Conservation (phyloP, 257 asterid genomes). For the Lavandula angustifolia region DNA sequence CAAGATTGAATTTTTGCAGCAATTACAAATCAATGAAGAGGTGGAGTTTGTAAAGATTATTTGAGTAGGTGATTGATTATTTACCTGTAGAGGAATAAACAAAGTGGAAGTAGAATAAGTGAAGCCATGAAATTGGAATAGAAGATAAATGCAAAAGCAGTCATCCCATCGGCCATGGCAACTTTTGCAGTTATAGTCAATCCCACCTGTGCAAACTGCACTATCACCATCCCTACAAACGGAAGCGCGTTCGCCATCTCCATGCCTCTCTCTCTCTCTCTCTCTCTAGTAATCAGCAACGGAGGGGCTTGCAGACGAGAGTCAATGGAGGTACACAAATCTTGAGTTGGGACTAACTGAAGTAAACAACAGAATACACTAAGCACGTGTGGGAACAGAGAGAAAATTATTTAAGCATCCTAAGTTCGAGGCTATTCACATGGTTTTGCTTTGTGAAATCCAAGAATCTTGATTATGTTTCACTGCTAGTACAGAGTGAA, state of each 20-base stretch:
- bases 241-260: slow-evolving; percentile 44
- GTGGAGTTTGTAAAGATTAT: not conserved
- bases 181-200: slow-evolving; percentile 44
- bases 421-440: slow-evolving; percentile 35
- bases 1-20: not conserved
- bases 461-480: slow-evolving; percentile 14
- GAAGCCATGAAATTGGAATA: slow-evolving; percentile 53
- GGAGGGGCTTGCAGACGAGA: not conserved
- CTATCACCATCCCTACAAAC: slow-evolving; percentile 54
- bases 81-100: slow-evolving; percentile 50
- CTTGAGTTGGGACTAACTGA: not conserved
- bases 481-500: not conserved
- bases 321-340: not conserved
- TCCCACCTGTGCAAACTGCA: slow-evolving; percentile 64
- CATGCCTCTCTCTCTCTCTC: slow-evolving; percentile 31
- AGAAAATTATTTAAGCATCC: not conserved
- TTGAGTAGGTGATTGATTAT: not conserved
- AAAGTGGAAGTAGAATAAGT: slow-evolving; percentile 49
- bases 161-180: slow-evolving; percentile 62
- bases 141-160: slow-evolving; percentile 45
- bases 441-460: slow-evolving; percentile 31
- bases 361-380: not conserved
- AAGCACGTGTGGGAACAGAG: not conserved
- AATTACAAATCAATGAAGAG: not conserved
- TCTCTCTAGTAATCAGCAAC: not conserved